These are phyloP conservation scores for Cymbopogon citratus DNA, from an alignment of 176 grass and related monocot genomes.

Conservation along the genomic window DNA sequence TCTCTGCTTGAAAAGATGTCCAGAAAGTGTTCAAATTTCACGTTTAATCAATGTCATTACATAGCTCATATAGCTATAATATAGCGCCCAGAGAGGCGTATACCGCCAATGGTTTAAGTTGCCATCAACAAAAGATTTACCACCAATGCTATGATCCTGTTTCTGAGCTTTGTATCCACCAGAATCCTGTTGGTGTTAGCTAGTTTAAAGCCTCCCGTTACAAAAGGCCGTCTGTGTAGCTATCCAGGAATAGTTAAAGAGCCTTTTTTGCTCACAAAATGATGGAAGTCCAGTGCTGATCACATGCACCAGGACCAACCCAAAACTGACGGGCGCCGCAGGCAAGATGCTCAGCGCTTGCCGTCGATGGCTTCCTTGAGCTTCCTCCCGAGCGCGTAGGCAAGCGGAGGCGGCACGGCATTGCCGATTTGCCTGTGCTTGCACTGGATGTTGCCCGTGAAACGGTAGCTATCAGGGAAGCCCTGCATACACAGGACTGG, in stretches of 20 bases:
- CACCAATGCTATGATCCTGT: not conserved
- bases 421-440: conserved; percentile 85
- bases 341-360: conserved; percentile 14
- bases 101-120: not conserved
- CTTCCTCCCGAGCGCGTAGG: conserved; percentile 64
- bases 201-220: not conserved
- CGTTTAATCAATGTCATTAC: not conserved
- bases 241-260: conserved; percentile 1
- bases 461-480: conserved; percentile 57
- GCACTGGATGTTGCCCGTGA: conserved; percentile 66
- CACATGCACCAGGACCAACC: not conserved
- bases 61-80: not conserved
- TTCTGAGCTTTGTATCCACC: too few relatives aligned
- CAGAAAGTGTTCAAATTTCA: not conserved
- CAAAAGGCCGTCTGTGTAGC: not conserved
- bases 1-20: not conserved
- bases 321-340: not conserved
- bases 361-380: conserved; percentile 53
- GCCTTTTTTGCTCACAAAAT: conserved; percentile 16
- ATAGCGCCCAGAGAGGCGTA: not conserved
- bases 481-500: conserved; percentile 30
- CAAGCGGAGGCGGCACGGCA: conserved; percentile 74
- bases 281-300: not conserved
- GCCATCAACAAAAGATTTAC: not conserved
- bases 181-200: not conserved